These are phyloP conservation scores for Pleurotus djamor DNA, from an alignment of 768 basidiomycete genomes.

Conservation along the genomic window DNA sequence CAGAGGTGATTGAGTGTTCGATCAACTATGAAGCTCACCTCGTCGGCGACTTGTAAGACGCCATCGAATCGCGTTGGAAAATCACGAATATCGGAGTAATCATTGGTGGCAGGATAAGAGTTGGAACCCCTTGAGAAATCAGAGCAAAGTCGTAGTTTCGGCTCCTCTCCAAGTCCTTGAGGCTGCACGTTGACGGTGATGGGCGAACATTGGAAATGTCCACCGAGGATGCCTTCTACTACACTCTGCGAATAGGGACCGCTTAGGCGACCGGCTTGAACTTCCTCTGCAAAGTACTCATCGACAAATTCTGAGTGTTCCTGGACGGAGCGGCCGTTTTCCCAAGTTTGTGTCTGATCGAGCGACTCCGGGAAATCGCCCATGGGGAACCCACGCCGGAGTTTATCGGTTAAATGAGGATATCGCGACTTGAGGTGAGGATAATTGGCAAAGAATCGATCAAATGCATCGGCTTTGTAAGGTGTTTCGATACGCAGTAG, in stretches of 20 bases:
- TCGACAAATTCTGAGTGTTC: conserved; percentile 6
- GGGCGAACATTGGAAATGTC: conserved; percentile 15
- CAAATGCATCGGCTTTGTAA: not conserved
- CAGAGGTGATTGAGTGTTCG: not conserved
- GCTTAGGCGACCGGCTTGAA: conserved; percentile 10
- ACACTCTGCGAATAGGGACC: conserved; percentile 12
- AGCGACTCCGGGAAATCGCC: conserved; percentile 7
- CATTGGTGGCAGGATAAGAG: conserved; percentile 8
- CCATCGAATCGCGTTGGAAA: conserved; percentile 14
- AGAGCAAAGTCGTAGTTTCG: conserved; percentile 14
- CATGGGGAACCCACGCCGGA: conserved; percentile 13
- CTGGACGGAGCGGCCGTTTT: conserved; percentile 1
- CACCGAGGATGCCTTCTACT: conserved; percentile 9
- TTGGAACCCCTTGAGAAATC: conserved; percentile 13
- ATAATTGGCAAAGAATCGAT: not conserved
- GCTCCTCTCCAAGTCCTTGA: conserved; percentile 11
- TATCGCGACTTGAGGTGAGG: not conserved
- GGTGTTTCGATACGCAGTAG: not conserved
- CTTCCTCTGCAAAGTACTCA: conserved; percentile 10
- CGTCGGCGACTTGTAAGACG: conserved; percentile 9
- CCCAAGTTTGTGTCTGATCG: not conserved
- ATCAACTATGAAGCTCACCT: conserved; percentile 8
- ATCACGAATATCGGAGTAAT: conserved; percentile 11
- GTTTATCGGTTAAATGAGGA: not conserved
- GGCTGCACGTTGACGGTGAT: conserved; percentile 11